These are phyloP conservation scores for Cladorrhinum sp. DNA, from an alignment of 2,329 filamentous ascomycete genomes.

Conservation along the genomic window DNA sequence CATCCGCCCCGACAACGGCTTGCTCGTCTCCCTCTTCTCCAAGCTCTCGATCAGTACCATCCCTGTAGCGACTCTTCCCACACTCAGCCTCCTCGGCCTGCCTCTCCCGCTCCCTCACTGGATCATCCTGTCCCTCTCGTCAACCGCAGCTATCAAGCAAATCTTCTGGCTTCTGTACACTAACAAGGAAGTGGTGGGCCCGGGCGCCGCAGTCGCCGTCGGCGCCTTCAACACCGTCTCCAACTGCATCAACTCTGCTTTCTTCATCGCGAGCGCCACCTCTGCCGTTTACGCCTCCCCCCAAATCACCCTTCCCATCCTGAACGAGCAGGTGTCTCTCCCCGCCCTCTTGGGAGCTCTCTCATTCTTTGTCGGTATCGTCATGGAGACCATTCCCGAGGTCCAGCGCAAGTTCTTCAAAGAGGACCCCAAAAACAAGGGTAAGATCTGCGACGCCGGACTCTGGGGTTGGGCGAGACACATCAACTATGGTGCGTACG, in stretches of 20 bases:
- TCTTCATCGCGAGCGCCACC: constrained; percentile 49
- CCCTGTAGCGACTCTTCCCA: constrained; percentile 38
- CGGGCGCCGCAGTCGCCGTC: constrained; percentile 41
- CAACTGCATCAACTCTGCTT: constrained; percentile 54
- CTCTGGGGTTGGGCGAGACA: constrained; percentile 41
- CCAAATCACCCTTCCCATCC: constrained; percentile 21
- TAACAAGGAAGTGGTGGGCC: constrained; percentile 49
- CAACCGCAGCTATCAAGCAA: constrained; percentile 53
- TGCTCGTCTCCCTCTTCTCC: constrained; percentile 45
- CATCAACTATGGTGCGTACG: constrained; percentile 41
- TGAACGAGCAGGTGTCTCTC: constrained; percentile 21
- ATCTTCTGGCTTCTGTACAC: constrained; percentile 49
- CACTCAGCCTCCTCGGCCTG: constrained; percentile 21
- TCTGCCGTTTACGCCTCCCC: constrained; percentile 34
- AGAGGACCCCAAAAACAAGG: constrained; percentile 35
- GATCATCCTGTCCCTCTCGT: constrained; percentile 51
- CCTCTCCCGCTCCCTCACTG: constrained; percentile 47
- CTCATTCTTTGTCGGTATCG: constrained; percentile 50
- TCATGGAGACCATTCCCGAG: constrained; percentile 54
- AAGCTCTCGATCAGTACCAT: constrained; percentile 43
- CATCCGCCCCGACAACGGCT: constrained; percentile 29
- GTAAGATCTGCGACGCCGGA: constrained; percentile 38
- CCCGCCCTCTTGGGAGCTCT: constrained; percentile 41
- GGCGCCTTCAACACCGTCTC: constrained; percentile 50
- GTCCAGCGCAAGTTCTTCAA: constrained; percentile 50